Conservation (phyloP, 352 stramenopile species). For the Pythium sp. region DNA sequence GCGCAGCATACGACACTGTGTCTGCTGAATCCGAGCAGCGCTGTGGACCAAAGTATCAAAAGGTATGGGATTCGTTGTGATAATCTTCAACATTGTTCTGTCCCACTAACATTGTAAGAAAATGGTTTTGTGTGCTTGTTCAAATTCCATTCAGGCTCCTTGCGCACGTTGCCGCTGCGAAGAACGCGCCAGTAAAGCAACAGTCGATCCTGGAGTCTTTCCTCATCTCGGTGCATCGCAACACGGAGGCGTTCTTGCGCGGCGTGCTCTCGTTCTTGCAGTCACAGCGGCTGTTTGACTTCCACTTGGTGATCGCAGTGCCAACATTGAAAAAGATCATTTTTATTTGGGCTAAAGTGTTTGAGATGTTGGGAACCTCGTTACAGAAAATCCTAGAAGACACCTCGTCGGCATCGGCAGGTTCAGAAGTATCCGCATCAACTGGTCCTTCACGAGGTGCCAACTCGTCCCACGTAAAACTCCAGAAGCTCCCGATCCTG, state of each 20-base stretch:
- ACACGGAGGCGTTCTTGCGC: conserved; percentile 71
- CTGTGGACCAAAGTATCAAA: conserved; percentile 67
- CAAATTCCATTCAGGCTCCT: conserved; percentile 37
- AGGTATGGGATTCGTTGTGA: conserved; percentile 27
- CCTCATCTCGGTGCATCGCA: conserved; percentile 63
- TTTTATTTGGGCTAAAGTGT: conserved; percentile 73
- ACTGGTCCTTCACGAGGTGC: conserved; percentile 9
- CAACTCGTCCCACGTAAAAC: conserved; percentile 25
- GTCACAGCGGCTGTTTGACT: conserved; percentile 61
- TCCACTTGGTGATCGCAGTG: conserved; percentile 44
- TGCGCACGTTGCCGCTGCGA: conserved; percentile 43
- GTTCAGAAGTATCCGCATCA: conserved; percentile 22
- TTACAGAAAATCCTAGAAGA: conserved; percentile 26
- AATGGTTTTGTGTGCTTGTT: background rate
- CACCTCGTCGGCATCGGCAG: background rate
- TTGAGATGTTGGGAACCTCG: conserved; percentile 49
- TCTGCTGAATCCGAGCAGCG: conserved; percentile 59
- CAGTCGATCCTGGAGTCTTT: conserved; percentile 62
- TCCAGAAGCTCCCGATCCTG: conserved; percentile 66
- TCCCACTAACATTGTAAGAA: background rate
- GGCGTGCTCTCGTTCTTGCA: conserved; percentile 69
- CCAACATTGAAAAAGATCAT: conserved; percentile 73
- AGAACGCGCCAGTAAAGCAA: conserved; percentile 37
- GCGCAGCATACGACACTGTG: conserved; percentile 76
- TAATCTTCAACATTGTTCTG: background rate